Evolutionary conservation across 768 basidiomycete species (phyloP).

Genomic region (Lentinula aciculospora): DNA sequence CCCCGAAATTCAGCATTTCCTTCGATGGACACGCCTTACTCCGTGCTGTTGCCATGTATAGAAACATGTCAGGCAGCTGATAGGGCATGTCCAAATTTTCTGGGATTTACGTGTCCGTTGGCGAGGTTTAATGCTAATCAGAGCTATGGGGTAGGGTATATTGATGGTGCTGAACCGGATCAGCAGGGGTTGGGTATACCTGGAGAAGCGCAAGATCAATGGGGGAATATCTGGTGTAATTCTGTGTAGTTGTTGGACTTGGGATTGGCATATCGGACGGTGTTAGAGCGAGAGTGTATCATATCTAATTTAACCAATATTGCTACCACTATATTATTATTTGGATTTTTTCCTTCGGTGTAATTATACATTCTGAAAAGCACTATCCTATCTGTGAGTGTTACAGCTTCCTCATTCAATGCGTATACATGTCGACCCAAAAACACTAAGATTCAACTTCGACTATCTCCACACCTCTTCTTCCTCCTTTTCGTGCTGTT

Average conservation of each 20-base stretch:
- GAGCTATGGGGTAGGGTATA: conserved; percentile 75
- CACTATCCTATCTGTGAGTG: too few species aligned
- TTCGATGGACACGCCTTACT: conserved; percentile 39
- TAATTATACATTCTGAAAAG: too few species aligned
- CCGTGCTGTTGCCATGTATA: conserved; percentile 69
- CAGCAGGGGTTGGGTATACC: conserved; percentile 43
- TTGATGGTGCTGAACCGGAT: conserved; percentile 50
- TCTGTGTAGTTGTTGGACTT: neutral
- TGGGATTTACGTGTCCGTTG: conserved; percentile 67
- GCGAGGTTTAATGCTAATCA: conserved; percentile 51
- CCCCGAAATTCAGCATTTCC: conserved; percentile 45
- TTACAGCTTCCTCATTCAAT: too few species aligned
- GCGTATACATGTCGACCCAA: too few species aligned
- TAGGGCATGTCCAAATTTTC: conserved; percentile 70
- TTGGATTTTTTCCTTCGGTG: too few species aligned
- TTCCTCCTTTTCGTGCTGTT: neutral
- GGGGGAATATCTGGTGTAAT: conserved; percentile 79
- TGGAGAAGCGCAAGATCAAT: conserved; percentile 55
- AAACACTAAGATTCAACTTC: too few species aligned
- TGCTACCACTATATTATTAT: too few species aligned
- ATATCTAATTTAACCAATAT: neutral
- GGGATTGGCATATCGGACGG: neutral
- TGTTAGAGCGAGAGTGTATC: neutral
- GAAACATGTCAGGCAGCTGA: conserved; percentile 72
- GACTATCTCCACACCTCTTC: conserved; percentile 1